phyloP scores from a whole-genome alignment of 805 yeast species.

The Myxozyma geophila region DNA sequence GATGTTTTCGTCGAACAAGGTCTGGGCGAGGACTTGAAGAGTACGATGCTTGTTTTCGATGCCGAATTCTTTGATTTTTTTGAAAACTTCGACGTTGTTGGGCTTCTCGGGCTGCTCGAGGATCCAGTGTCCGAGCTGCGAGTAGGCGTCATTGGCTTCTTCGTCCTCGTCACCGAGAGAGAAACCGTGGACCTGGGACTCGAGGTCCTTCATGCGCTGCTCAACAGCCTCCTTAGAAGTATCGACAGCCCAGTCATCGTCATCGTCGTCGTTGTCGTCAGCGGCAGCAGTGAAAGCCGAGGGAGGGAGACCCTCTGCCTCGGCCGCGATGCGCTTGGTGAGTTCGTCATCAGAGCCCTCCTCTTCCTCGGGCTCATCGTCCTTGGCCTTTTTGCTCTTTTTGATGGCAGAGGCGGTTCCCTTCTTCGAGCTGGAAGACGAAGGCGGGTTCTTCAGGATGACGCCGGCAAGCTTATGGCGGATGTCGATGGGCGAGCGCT shows the following conservation, averaged over 20 bases:
- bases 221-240: constrained; percentile 95
- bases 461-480: constrained; percentile 85
- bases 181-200: constrained; percentile 48
- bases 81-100: constrained; percentile 87
- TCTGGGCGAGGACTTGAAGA: constrained; percentile 90
- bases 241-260: constrained; percentile 97
- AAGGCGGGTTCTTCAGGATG: constrained; percentile 85
- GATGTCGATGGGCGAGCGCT: constrained; percentile 78
- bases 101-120: constrained; percentile 65
- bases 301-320: constrained; percentile 67
- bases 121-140: constrained; percentile 90
- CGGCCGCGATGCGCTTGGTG: constrained; percentile 79
- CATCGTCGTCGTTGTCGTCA: constrained; percentile 65
- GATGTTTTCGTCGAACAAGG: constrained; percentile 70
- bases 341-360: constrained; percentile 66
- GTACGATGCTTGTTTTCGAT: constrained; percentile 74
- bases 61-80: constrained; percentile 80
- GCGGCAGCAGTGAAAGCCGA: constrained; percentile 46
- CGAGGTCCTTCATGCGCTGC: constrained; percentile 86
- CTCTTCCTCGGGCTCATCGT: constrained; percentile 48
- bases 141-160: constrained; percentile 54
- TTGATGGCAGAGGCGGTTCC: constrained; percentile 68
- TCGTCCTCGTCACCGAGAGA: constrained; percentile 45
- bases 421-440: constrained; percentile 48
- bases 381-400: constrained; percentile 50